Conservation (phyloP, 345 rosid species). For the Mallotus nudiflorus region DNA sequence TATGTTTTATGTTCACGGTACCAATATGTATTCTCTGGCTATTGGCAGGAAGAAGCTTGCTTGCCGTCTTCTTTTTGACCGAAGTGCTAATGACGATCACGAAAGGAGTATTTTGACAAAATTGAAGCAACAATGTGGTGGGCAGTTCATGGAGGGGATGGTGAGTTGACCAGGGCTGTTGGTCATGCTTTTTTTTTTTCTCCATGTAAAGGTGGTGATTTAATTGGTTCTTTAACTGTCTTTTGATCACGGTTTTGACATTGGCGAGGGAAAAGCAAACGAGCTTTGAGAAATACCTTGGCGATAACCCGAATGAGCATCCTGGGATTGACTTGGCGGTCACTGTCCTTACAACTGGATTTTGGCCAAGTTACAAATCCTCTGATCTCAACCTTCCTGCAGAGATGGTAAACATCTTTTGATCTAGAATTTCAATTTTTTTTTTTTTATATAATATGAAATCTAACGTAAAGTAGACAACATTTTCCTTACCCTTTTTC, state of each 20-base stretch:
- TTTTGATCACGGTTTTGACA: constrained; percentile 76
- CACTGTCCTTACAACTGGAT: constrained; percentile 84
- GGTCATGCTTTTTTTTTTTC: neutral
- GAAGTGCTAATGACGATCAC: constrained; percentile 70
- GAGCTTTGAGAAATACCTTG: constrained; percentile 68
- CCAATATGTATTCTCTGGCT: neutral
- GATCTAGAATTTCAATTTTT: too few species aligned
- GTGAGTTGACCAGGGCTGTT: constrained; percentile 33
- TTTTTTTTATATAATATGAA: too few species aligned
- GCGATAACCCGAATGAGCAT: constrained; percentile 47
- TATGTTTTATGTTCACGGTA: neutral
- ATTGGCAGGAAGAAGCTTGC: constrained; percentile 73
- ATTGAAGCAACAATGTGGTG: constrained; percentile 69
- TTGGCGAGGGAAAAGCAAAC: constrained; percentile 83
- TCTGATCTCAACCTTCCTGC: constrained; percentile 74
- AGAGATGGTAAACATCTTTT: constrained; percentile 64
- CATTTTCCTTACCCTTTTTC: neutral
- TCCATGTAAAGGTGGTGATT: neutral
- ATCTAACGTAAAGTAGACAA: too few species aligned
- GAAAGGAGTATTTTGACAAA: constrained; percentile 78
- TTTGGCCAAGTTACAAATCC: constrained; percentile 91
- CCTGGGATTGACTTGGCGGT: constrained; percentile 83
- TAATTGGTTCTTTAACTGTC: too few species aligned
- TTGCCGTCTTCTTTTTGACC: constrained; percentile 64
- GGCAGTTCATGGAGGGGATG: constrained; percentile 82